A percentile compares a stretch with the other conserved stretches of the same genome.
Evolutionary conservation across 139 green algal species (phyloP).

Genomic region (Chlamydomonas sp.): DNA sequence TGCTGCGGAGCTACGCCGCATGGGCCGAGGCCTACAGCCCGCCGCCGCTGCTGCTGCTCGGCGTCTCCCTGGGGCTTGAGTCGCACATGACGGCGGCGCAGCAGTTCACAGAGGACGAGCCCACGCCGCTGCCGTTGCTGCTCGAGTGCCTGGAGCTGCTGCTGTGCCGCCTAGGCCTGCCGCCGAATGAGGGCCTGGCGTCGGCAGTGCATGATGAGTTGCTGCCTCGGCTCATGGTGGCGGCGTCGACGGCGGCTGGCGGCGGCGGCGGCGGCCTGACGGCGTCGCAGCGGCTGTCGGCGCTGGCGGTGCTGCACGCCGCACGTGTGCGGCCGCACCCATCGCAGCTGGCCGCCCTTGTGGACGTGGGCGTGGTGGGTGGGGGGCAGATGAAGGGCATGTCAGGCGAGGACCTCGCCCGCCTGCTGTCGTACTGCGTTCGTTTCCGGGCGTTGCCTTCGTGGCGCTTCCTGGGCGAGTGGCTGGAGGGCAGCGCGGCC

Average conservation of each 20-base stretch:
- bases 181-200: slow-evolving; percentile 26
- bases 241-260: neutral
- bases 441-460: slow-evolving; percentile 26
- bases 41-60: slow-evolving; percentile 29
- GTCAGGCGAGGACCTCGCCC: neutral
- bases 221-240: slow-evolving; percentile 3
- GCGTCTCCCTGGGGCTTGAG: slow-evolving; percentile 10
- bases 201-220: neutral
- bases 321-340: slow-evolving; percentile 28
- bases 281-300: neutral
- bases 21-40: neutral
- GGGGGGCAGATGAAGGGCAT: neutral
- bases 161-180: slow-evolving; percentile 16
- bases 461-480: slow-evolving; percentile 29
- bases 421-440: slow-evolving; percentile 27
- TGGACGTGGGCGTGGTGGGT: slow-evolving; percentile 5
- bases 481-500: neutral
- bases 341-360: slow-evolving; percentile 30
- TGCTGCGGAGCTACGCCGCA: slow-evolving; percentile 13
- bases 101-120: no score
- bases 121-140: neutral
- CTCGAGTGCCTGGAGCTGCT: slow-evolving; percentile 11
- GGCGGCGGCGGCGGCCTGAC: neutral
- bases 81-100: neutral
- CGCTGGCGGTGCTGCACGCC: slow-evolving; percentile 23